Conservation (phyloP, 2,329 filamentous ascomycete species). For the Endoconidiophora polonica region DNA sequence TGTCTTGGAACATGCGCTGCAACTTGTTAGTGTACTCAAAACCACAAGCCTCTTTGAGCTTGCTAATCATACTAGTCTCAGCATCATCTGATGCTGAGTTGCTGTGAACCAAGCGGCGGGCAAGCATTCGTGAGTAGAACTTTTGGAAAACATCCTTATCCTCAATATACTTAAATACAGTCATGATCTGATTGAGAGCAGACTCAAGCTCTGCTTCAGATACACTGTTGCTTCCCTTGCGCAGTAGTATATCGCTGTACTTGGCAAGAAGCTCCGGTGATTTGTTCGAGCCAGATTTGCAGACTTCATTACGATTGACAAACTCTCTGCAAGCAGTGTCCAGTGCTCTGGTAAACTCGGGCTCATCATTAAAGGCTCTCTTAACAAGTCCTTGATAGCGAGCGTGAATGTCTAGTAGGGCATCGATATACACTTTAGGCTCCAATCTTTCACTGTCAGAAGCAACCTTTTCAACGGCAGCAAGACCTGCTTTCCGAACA, state of each 20-base stretch:
- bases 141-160: constrained; percentile 99
- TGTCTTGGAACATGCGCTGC: constrained; percentile 99
- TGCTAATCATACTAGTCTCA: constrained; percentile 98
- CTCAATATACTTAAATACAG: constrained; percentile 98
- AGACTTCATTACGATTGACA: constrained; percentile 93
- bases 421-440: constrained; percentile 92
- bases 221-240: constrained; percentile 81
- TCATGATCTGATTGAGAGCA: constrained; percentile 87
- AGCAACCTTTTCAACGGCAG: constrained; percentile 80
- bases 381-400: constrained; percentile 87
- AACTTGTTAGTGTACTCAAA: constrained; percentile 99
- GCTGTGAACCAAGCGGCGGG: constrained; percentile 83
- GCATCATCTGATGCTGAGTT: constrained; percentile 94
- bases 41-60: constrained; percentile 93
- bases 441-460: constrained; percentile 79
- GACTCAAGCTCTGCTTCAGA: constrained; percentile 90
- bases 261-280: constrained; percentile 91
- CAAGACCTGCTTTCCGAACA: constrained; percentile 74
- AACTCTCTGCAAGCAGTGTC: constrained; percentile 97
- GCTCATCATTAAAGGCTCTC: constrained; percentile 83
- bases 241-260: constrained; percentile 81
- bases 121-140: constrained; percentile 94
- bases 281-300: constrained; percentile 81
- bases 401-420: constrained; percentile 81
- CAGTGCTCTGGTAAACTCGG: constrained; percentile 87